Evolutionary conservation across 1,284 basidiomycete genomes (phyloP).

Genomic region (Fomitopsis betulina): DNA sequence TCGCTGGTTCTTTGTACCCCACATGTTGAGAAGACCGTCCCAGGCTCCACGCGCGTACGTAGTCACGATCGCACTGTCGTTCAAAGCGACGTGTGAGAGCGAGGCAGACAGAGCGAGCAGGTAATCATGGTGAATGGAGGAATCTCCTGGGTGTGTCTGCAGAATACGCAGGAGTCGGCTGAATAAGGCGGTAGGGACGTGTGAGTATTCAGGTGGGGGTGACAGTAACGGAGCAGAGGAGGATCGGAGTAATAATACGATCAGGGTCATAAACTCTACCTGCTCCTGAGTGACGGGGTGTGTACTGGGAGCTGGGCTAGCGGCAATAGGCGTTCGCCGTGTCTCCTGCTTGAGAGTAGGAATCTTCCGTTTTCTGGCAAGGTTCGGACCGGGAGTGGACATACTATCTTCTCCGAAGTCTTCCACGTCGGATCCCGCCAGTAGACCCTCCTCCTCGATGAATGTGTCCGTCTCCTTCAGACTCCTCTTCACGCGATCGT

Average conservation of each 20-base stretch:
- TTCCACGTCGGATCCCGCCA: background rate
- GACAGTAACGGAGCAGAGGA: slow-evolving; percentile 51
- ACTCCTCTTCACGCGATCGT: slow-evolving; percentile 45
- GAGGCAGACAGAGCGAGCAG: slow-evolving; percentile 64
- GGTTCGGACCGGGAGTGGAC: slow-evolving; percentile 17
- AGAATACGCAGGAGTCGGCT: slow-evolving; percentile 66
- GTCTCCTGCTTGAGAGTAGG: slow-evolving; percentile 7
- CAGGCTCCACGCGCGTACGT: slow-evolving; percentile 59
- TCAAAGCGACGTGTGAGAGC: slow-evolving; percentile 71
- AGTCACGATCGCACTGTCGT: slow-evolving; percentile 54
- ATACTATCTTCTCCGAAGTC: slow-evolving; percentile 21
- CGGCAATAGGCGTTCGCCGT: background rate
- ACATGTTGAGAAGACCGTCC: slow-evolving; percentile 62
- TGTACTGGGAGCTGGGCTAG: slow-evolving; percentile 9
- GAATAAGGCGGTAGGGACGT: slow-evolving; percentile 53
- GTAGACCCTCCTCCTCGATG: slow-evolving; percentile 22
- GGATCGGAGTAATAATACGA: slow-evolving; percentile 64
- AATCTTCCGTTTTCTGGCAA: slow-evolving; percentile 32
- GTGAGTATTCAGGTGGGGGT: slow-evolving; percentile 19
- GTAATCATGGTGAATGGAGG: slow-evolving; percentile 72
- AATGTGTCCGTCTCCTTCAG: slow-evolving; percentile 35
- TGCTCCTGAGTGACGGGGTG: slow-evolving; percentile 54
- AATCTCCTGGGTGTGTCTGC: slow-evolving; percentile 57
- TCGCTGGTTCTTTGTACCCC: slow-evolving; percentile 69
- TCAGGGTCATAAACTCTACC: slow-evolving; percentile 64